Percentiles rank a stretch among this genome's conserved stretches.
Conservation (phyloP, 345 rosid species). For the Gossypium stocksii region DNA sequence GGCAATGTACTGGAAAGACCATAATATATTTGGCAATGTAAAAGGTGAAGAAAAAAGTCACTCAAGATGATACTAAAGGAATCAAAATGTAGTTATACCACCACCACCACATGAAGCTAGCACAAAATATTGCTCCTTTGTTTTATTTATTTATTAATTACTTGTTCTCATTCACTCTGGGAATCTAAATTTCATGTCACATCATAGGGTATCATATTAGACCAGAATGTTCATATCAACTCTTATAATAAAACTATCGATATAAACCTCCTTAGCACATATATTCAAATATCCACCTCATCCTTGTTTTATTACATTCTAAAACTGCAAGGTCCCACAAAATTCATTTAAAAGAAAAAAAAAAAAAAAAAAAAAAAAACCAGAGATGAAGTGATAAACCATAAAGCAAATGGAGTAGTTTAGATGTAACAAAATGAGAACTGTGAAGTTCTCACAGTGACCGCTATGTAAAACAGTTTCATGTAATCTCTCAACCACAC, state of each 20-base stretch:
- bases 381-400: neutral
- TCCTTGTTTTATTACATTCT: neutral
- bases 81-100: neutral
- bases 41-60: neutral
- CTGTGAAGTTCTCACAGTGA: neutral
- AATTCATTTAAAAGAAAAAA: neutral
- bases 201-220: neutral
- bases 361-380: too few species aligned
- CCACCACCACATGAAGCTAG: neutral
- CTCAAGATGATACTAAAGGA: neutral
- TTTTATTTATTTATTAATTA: neutral
- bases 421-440: neutral
- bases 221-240: neutral
- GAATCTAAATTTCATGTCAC: neutral
- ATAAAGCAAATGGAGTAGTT: neutral
- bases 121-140: neutral
- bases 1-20: neutral
- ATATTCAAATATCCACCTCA: neutral
- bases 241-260: neutral
- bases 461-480: neutral
- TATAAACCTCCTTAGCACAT: neutral
- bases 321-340: neutral
- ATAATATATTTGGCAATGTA: neutral
- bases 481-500: neutral
- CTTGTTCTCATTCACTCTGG: neutral